These are phyloP conservation scores for Rhizopogon vinicolor DNA, from an alignment of 768 basidiomycete species.

Conservation along the genomic window DNA sequence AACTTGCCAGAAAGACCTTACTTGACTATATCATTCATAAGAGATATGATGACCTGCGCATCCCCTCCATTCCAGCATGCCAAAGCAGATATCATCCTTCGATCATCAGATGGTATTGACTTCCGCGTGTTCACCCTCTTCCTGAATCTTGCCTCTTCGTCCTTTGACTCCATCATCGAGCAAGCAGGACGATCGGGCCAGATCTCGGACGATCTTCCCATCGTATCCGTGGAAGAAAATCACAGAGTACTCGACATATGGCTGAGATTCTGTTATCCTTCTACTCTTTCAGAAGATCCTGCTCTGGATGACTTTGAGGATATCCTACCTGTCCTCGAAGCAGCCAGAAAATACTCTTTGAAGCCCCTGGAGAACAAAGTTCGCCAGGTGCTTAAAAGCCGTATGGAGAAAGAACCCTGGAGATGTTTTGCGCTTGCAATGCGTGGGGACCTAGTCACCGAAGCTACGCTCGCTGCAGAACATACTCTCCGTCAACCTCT, in stretches of 20 bases:
- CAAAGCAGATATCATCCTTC: conserved; percentile 31
- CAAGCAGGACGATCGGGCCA: conserved; percentile 13
- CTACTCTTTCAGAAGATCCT: conserved; percentile 7
- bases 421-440: conserved; percentile 23
- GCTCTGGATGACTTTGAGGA: not conserved
- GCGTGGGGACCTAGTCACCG: conserved; percentile 12
- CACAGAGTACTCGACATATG: conserved; percentile 6
- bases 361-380: conserved; percentile 7
- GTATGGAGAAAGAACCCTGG: conserved; percentile 13
- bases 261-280: conserved; percentile 9
- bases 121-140: conserved; percentile 33
- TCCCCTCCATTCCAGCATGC: conserved; percentile 27
- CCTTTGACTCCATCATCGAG: conserved; percentile 30
- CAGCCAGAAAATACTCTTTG: conserved; percentile 4
- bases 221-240: conserved; percentile 6
- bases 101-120: conserved; percentile 29
- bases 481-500: conserved; percentile 18
- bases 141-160: conserved; percentile 31
- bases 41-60: conserved; percentile 1
- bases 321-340: conserved; percentile 1
- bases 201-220: conserved; percentile 1
- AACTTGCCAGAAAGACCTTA: not conserved
- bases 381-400: conserved; percentile 10
- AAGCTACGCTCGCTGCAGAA: conserved; percentile 18
- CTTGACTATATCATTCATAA: not conserved